phyloP scores from a whole-genome alignment of 495 filamentous ascomycete genomes.

The Annulohypoxylon bovei region DNA sequence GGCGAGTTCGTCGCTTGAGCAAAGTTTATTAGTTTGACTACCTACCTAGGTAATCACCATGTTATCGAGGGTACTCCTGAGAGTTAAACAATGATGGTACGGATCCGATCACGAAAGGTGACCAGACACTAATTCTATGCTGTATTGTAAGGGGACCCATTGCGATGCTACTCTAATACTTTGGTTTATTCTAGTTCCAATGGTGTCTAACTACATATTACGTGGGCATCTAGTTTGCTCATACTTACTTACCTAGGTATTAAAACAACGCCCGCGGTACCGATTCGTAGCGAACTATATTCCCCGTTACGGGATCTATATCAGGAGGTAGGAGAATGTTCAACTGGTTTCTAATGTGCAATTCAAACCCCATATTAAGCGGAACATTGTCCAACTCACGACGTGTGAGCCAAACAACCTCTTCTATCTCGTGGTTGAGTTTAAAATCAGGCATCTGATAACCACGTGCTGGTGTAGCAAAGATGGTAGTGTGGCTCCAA shows the following conservation, averaged over 20 bases:
- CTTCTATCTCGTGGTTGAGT: neutral
- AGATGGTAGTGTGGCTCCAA: conserved; percentile 16
- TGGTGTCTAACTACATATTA: too few relatives aligned
- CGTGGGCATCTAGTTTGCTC: too few relatives aligned
- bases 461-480: neutral
- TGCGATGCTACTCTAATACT: too few relatives aligned
- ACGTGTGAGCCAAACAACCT: conserved; percentile 10
- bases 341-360: neutral
- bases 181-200: too few relatives aligned
- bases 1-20: neutral
- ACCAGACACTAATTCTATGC: too few relatives aligned
- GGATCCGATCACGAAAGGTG: too few relatives aligned
- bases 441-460: neutral
- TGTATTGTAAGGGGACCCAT: too few relatives aligned
- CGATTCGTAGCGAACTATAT: neutral
- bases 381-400: neutral
- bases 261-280: too few relatives aligned
- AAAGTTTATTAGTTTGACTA: neutral
- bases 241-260: too few relatives aligned
- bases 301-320: neutral
- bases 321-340: neutral
- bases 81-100: too few relatives aligned
- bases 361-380: neutral
- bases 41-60: too few relatives aligned
- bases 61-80: too few relatives aligned